Evolutionary conservation across 2,329 filamentous ascomycete species (phyloP).

Genomic region (Proliferodiscus dingleyae): DNA sequence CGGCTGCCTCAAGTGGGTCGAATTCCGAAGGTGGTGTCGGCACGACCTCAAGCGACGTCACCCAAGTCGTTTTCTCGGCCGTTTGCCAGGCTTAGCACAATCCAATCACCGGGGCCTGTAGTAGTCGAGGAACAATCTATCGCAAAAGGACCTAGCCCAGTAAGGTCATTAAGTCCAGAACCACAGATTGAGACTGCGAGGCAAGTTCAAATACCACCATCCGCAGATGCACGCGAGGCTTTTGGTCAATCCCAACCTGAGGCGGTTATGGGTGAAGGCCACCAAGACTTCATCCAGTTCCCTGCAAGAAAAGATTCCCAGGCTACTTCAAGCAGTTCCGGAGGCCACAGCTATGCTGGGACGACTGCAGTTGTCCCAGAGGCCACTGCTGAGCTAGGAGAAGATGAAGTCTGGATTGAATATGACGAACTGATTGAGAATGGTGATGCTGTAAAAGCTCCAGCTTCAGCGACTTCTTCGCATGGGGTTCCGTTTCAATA

Average conservation of each 20-base stretch:
- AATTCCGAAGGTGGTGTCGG: conserved; percentile 78
- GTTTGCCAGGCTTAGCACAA: conserved; percentile 56
- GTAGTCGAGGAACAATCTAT: conserved; percentile 38
- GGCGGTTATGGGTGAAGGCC: conserved; percentile 15
- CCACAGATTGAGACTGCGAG: neutral
- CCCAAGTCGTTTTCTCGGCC: conserved; percentile 82
- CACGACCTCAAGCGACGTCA: conserved; percentile 60
- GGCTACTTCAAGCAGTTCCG: conserved; percentile 57
- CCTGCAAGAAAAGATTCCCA: conserved; percentile 68
- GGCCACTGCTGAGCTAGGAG: conserved; percentile 63
- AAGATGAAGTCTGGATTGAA: conserved; percentile 93
- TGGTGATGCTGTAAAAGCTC: conserved; percentile 41
- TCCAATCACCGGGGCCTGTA: conserved; percentile 31
- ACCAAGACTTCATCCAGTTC: conserved; percentile 67
- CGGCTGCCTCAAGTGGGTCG: conserved; percentile 76
- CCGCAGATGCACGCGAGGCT: conserved; percentile 12
- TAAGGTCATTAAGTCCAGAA: conserved; percentile 23
- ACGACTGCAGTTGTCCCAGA: conserved; percentile 64
- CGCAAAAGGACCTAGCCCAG: conserved; percentile 43
- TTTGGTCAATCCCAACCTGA: conserved; percentile 20
- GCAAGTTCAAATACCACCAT: neutral
- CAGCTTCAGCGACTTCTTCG: conserved; percentile 51
- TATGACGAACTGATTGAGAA: conserved; percentile 85
- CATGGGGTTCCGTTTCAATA: conserved; percentile 52
- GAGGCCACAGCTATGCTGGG: conserved; percentile 50